Percentiles rank a stretch among this genome's conserved stretches.
Conservation (phyloP, 345 rosid species). For the Citrus reticulata region DNA sequence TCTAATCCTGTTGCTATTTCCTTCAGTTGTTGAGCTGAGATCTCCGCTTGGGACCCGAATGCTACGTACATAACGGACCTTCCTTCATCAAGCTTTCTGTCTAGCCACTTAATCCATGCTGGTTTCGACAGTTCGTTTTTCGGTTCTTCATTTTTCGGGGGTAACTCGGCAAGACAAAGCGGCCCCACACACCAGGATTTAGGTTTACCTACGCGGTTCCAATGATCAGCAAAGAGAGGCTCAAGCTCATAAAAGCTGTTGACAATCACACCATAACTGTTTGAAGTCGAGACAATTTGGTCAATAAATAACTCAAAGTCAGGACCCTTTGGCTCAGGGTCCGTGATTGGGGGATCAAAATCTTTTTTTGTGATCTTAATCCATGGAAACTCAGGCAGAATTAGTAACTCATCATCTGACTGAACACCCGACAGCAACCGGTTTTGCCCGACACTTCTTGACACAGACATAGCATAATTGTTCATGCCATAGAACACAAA, state of each 20-base stretch:
- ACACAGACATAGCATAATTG: slow-evolving; percentile 21
- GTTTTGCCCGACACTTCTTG: not conserved
- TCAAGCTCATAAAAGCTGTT: slow-evolving; percentile 76
- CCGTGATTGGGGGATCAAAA: not conserved
- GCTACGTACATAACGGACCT: slow-evolving; percentile 65
- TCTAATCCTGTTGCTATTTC: slow-evolving; percentile 59
- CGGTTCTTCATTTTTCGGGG: not conserved
- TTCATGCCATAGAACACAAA: slow-evolving; percentile 51
- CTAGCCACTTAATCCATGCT: slow-evolving; percentile 62
- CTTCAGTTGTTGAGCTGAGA: slow-evolving; percentile 42
- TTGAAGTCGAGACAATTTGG: not conserved
- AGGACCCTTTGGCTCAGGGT: slow-evolving; percentile 16
- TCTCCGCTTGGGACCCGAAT: slow-evolving; percentile 74
- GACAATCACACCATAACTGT: slow-evolving; percentile 41
- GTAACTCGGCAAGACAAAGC: slow-evolving; percentile 33
- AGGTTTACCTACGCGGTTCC: slow-evolving; percentile 3
- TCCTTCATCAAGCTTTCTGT: slow-evolving; percentile 41
- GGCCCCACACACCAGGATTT: slow-evolving; percentile 60
- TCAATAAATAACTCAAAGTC: slow-evolving; percentile 14
- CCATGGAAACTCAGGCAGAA: slow-evolving; percentile 62
- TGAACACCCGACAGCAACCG: slow-evolving; percentile 10
- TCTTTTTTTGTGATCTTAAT: slow-evolving; percentile 48
- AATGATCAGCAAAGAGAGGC: slow-evolving; percentile 40
- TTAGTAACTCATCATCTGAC: slow-evolving; percentile 41
- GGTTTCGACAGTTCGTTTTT: slow-evolving; percentile 21